phyloP scores from a whole-genome alignment of 2,329 filamentous ascomycete genomes.

The Volutella citrinella region DNA sequence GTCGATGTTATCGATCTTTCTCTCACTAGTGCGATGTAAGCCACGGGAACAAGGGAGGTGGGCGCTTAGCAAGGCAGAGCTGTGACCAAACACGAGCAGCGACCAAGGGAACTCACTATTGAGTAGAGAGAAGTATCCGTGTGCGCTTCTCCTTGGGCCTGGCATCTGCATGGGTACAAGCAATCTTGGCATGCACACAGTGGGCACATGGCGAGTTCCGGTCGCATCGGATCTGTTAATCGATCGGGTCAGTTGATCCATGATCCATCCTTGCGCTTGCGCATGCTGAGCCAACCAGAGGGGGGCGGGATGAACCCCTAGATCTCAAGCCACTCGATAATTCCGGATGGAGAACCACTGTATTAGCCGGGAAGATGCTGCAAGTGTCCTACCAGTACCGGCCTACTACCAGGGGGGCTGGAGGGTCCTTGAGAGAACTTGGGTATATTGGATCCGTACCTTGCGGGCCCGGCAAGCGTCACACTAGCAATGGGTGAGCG shows the following conservation, averaged over 20 bases:
- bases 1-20: constrained; percentile 38
- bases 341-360: too few species aligned
- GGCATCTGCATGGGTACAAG: constrained; percentile 31
- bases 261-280: constrained; percentile 5
- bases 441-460: too few species aligned
- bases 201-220: constrained; percentile 35
- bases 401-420: too few species aligned
- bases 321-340: too few species aligned
- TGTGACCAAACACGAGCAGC: too few species aligned
- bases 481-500: constrained; percentile 23
- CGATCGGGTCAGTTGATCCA: constrained; percentile 4
- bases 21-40: constrained; percentile 25
- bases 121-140: constrained; percentile 34
- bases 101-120: constrained; percentile 35
- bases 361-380: too few species aligned
- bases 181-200: constrained; percentile 34
- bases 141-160: constrained; percentile 35
- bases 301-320: too few species aligned
- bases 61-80: too few species aligned
- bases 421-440: too few species aligned
- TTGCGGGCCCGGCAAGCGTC: constrained; percentile 32
- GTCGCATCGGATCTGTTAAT: constrained; percentile 33
- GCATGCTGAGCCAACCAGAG: neutral
- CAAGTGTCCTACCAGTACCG: too few species aligned
- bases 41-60: neutral